A percentile compares a stretch with the other conserved stretches of the same genome.
phyloP scores from a whole-genome alignment of 1,284 basidiomycete genomes.

The Rhodotorula sp. region DNA sequence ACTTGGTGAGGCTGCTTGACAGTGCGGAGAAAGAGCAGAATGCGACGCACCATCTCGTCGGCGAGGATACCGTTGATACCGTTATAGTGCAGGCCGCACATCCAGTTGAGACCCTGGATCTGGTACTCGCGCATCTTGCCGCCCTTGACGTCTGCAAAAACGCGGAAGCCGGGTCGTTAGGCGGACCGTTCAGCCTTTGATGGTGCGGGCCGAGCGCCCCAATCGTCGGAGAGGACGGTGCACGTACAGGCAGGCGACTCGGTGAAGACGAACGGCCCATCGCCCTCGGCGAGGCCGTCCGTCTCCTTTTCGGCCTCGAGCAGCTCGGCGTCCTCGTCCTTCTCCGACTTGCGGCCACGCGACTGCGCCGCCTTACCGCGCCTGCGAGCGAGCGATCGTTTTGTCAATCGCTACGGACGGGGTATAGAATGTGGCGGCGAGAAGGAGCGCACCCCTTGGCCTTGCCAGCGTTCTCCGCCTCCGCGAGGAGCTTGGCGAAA shows the following conservation, averaged over 20 bases:
- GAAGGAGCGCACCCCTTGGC: conserved; percentile 60
- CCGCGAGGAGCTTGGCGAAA: conserved; percentile 83
- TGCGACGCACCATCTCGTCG: conserved; percentile 77
- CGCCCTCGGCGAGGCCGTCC: conserved; percentile 57
- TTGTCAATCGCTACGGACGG: neutral
- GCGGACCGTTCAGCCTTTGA: conserved; percentile 1
- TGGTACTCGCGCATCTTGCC: conserved; percentile 92
- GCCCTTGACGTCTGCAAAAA: conserved; percentile 70
- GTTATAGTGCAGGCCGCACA: conserved; percentile 89
- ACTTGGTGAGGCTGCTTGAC: neutral
- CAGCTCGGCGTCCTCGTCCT: conserved; percentile 96
- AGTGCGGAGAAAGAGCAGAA: neutral
- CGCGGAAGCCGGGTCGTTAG: neutral
- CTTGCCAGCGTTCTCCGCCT: conserved; percentile 66
- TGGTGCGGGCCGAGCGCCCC: too few relatives aligned
- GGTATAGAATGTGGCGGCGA: neutral
- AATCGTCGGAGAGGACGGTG: conserved; percentile 8
- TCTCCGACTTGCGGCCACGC: conserved; percentile 79
- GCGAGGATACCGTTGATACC: conserved; percentile 91
- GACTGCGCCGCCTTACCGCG: conserved; percentile 31
- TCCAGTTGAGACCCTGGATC: conserved; percentile 95
- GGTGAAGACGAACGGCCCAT: conserved; percentile 83
- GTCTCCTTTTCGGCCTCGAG: conserved; percentile 76
- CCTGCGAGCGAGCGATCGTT: conserved; percentile 40
- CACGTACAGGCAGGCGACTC: conserved; percentile 80